Percentiles rank a stretch among this genome's conserved stretches.
Evolutionary conservation across 1,139 yeast species (phyloP).

Genomic region (Geotrichum citri-aurantii): DNA sequence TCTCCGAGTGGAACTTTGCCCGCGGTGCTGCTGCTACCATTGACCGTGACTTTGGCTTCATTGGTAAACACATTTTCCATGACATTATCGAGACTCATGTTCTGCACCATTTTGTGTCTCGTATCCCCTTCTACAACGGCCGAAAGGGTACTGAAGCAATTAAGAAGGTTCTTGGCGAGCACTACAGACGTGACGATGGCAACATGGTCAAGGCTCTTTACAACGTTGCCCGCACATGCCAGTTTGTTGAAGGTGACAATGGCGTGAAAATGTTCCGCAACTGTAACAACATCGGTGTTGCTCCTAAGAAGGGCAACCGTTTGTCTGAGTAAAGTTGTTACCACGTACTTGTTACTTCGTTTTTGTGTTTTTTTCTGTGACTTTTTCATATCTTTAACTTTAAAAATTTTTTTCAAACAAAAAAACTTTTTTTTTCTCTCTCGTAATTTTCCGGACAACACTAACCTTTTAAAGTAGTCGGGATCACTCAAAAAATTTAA

Average conservation of each 20-base stretch:
- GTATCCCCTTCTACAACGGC: slow-evolving; percentile 83
- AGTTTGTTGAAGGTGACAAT: slow-evolving; percentile 74
- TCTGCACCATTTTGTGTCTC: slow-evolving; percentile 74
- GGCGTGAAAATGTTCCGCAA: slow-evolving; percentile 79
- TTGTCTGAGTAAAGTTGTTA: slow-evolving; percentile 10
- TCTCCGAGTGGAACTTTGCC: slow-evolving; percentile 75
- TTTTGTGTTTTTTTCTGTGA: slow-evolving; percentile 8
- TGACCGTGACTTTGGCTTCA: slow-evolving; percentile 76
- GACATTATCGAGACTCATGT: slow-evolving; percentile 89
- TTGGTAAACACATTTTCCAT: slow-evolving; percentile 77
- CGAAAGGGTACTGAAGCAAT: slow-evolving; percentile 76
- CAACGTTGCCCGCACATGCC: slow-evolving; percentile 68
- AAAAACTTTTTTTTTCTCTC: background rate
- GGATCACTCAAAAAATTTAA: too few species aligned
- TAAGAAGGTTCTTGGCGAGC: slow-evolving; percentile 75
- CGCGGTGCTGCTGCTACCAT: slow-evolving; percentile 86
- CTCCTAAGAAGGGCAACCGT: slow-evolving; percentile 22
- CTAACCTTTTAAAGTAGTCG: too few species aligned
- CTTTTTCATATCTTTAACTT: background rate
- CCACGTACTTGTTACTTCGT: slow-evolving; percentile 11
- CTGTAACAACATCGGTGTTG: slow-evolving; percentile 50
- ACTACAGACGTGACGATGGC: slow-evolving; percentile 60
- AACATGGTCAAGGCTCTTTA: slow-evolving; percentile 71
- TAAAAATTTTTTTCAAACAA: slow-evolving; percentile 19
- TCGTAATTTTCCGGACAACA: too few species aligned